Evolutionary conservation across 2,329 filamentous ascomycete species (phyloP).

Genomic region (Penicillium carneum): DNA sequence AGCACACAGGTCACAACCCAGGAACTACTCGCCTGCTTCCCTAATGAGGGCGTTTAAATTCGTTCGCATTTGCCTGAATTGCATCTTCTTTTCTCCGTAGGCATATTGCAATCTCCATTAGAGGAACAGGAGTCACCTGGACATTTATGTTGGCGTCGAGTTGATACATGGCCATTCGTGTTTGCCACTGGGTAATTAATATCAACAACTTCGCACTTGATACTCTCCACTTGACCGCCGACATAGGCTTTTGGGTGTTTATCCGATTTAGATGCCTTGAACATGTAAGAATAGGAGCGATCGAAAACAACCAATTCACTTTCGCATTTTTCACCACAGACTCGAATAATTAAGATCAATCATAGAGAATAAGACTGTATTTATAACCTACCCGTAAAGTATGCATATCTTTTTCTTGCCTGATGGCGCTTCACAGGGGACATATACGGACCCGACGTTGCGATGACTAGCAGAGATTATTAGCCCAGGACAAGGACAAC

Average conservation of each 20-base stretch:
- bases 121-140: neutral
- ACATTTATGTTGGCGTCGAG: neutral
- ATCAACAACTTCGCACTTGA: neutral
- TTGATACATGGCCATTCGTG: neutral
- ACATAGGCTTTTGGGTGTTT: neutral
- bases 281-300: neutral
- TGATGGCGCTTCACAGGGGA: neutral
- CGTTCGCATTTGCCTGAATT: neutral
- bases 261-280: neutral
- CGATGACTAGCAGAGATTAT: neutral
- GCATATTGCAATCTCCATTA: neutral
- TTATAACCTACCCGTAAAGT: neutral
- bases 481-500: neutral
- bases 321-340: neutral
- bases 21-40: neutral
- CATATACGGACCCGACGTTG: neutral
- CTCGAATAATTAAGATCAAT: neutral
- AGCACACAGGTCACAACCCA: neutral
- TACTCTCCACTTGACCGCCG: neutral
- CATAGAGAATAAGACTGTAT: neutral
- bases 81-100: neutral
- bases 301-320: neutral
- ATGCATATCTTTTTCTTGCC: neutral
- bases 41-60: neutral
- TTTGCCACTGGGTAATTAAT: neutral